Base-by-base conservation (phyloP, 2,329 filamentous ascomycete species). In the Exophiala alcalophila region DNA sequence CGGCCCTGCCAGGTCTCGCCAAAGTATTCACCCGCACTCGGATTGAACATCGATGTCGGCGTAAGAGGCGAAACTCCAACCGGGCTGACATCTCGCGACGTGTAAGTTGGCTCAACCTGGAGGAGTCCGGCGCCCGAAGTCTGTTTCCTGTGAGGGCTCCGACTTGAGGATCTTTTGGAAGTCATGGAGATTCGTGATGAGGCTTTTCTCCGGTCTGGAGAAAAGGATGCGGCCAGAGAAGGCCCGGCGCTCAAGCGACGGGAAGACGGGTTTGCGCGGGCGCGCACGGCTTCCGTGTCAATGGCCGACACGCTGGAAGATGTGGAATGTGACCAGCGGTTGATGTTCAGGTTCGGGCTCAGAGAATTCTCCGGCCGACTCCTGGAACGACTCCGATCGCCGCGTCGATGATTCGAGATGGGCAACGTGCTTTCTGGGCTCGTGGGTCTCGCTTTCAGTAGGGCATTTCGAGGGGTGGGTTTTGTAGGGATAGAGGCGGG, bases 321-420 rank as follows among this genome's bases (percentile, higher is more conserved):
- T 16, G 75, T 78, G 12, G 73, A 77, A 51, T 78, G 74, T 24
- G 76, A 78, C 75, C 75, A 78, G 50, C 76, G 72, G 56, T 78
- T 75, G 39, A 77, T 62, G 46, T 71, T 75, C 11, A 52, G 34
- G 38, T 53, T 56, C 5, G 44, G 38, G 26, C 40, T 41, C 9
- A 44, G 39, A 3, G 33, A 21, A 37, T 47, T 50, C 26, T 48
- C 51, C 3, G 41, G 45, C 12, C 52, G 47, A 38, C 39, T 44
- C 39, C 34, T 26, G 18, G 44, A 53, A 10, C 36, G 44, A 40
- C 44, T 45, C 28, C 53, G 40, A 8, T 48, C 47, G 40, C 37
- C 28, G 18, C 33, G 40, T 5, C 30, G 30, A 14, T 44, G 34
- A 15, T 21, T 28, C 11, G 44, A 40, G 24, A 20, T 30, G 10